A percentile compares a stretch with the other conserved stretches of the same genome.
Conservation (phyloP, 2,329 filamentous ascomycete species). For the Metarhizium brunneum region DNA sequence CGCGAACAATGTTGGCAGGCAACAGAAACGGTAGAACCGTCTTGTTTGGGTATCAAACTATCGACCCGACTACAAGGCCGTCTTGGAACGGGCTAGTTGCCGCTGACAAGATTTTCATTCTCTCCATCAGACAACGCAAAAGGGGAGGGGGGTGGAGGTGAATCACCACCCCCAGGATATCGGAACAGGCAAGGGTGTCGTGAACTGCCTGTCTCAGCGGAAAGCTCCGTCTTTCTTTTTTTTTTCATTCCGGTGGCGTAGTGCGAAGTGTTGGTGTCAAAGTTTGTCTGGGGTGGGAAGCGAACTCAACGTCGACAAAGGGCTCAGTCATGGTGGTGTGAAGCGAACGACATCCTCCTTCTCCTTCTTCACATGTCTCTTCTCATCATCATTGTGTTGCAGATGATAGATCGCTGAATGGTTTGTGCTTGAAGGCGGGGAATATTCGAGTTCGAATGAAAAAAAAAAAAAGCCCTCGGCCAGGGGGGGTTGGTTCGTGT, state of each 20-base stretch:
- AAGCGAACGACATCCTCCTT: neutral
- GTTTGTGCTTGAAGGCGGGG: neutral
- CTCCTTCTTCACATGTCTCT: neutral
- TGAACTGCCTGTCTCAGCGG: neutral
- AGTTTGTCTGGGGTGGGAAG: neutral
- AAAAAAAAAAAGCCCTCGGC: no score
- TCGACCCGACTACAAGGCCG: neutral
- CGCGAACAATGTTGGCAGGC: neutral
- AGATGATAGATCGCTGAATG: neutral
- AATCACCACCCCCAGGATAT: neutral
- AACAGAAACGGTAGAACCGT: neutral
- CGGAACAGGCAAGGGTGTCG: neutral
- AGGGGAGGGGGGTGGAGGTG: neutral
- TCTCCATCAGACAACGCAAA: neutral
- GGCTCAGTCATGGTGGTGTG: no score
- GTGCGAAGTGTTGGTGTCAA: neutral
- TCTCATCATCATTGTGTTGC: neutral
- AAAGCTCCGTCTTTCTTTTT: neutral
- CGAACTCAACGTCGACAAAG: no score
- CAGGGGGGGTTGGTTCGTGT: neutral
- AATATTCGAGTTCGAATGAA: neutral
- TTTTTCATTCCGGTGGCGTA: neutral
- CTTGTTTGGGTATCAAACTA: neutral
- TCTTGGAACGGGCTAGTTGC: neutral
- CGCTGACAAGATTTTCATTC: neutral